Percentiles rank a stretch among this genome's conserved stretches.
phyloP scores from a whole-genome alignment of 176 grass and related monocot species.

The Stipa capillata region DNA sequence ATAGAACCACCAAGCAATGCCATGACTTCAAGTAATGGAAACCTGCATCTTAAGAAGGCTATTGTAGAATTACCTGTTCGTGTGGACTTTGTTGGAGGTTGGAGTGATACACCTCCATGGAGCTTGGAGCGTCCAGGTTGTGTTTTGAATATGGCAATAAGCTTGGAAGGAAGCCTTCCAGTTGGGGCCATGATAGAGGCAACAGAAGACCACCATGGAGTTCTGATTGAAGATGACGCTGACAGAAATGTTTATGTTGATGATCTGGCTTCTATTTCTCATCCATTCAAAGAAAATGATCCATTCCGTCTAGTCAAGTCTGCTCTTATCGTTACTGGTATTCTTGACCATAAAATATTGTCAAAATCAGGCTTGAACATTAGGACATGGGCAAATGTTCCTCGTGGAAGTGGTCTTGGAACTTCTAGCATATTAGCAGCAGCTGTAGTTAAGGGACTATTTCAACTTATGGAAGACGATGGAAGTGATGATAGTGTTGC shows the following conservation, averaged over 20 bases:
- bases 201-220: conserved; percentile 37
- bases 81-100: conserved; percentile 88
- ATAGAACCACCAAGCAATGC: conserved; percentile 13
- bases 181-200: conserved; percentile 53
- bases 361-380: conserved; percentile 57
- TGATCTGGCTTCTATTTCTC: conserved; percentile 40
- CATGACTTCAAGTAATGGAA: conserved; percentile 25
- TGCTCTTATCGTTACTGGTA: conserved; percentile 59
- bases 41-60: conserved; percentile 40
- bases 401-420: conserved; percentile 90
- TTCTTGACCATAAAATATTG: conserved; percentile 39
- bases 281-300: conserved; percentile 57
- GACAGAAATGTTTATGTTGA: conserved; percentile 43
- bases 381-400: conserved; percentile 70
- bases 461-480: conserved; percentile 68
- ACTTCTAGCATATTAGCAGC: conserved; percentile 86
- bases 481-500: conserved; percentile 60
- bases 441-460: conserved; percentile 74
- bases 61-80: conserved; percentile 70
- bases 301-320: conserved; percentile 84
- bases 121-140: conserved; percentile 90
- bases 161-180: conserved; percentile 67
- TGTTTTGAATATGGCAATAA: conserved; percentile 98
- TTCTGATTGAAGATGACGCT: conserved; percentile 64
- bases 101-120: conserved; percentile 98